Percentiles rank a stretch among this genome's conserved stretches.
These are phyloP conservation scores for Marasmius fiardii DNA, from an alignment of 1,284 basidiomycete species.

Conservation along the genomic window DNA sequence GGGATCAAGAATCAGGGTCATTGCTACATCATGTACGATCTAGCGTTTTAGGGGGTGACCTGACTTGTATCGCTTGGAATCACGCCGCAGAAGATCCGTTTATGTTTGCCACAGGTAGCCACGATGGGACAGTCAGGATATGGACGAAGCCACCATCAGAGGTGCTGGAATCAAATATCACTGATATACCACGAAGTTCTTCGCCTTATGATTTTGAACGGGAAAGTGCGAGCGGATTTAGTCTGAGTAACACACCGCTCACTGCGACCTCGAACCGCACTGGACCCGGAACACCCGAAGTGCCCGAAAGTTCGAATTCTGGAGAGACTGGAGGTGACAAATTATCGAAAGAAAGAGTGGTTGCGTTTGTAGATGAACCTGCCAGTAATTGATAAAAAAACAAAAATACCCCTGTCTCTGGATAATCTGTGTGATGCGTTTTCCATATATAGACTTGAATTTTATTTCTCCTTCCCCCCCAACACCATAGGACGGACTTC, in stretches of 20 bases:
- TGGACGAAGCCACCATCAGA: constrained; percentile 46
- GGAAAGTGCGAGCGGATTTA: neutral
- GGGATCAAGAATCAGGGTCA: constrained; percentile 74
- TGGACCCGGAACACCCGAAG: constrained; percentile 19
- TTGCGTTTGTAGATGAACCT: constrained; percentile 10
- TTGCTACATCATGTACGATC: constrained; percentile 63
- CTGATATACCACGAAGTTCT: constrained; percentile 14
- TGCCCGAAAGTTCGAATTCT: constrained; percentile 16
- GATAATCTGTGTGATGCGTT: neutral
- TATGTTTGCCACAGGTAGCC: constrained; percentile 77
- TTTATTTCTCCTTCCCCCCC: neutral
- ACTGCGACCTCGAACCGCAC: constrained; percentile 4
- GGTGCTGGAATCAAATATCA: neutral
- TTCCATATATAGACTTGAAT: neutral
- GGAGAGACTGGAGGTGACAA: constrained; percentile 1
- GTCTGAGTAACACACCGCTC: neutral
- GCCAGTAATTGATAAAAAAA: neutral
- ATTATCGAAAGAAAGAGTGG: constrained; percentile 5
- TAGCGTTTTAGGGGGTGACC: constrained; percentile 56
- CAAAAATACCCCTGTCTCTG: neutral
- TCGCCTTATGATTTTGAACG: constrained; percentile 17
- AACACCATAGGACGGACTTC: neutral
- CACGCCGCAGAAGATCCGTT: constrained; percentile 60
- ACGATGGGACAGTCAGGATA: constrained; percentile 69
- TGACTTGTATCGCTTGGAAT: constrained; percentile 80